phyloP scores from a whole-genome alignment of 2,329 filamentous ascomycete species.

The Pseudogymnoascus sp. region DNA sequence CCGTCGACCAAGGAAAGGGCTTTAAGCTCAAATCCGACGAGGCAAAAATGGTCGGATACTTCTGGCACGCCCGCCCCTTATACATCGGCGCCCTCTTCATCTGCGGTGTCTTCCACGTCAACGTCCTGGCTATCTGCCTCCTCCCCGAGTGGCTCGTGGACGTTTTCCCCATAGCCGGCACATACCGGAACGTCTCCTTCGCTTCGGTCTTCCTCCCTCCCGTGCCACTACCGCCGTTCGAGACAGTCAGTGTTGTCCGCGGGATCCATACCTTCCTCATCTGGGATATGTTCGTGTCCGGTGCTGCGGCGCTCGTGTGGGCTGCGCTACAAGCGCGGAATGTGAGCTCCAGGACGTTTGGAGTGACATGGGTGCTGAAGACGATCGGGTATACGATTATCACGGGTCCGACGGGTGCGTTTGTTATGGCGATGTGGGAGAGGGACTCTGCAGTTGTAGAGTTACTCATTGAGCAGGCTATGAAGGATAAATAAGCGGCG shows the following conservation, averaged over 20 bases:
- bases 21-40: background rate
- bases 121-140: background rate
- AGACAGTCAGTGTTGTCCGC: background rate
- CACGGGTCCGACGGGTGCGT: background rate
- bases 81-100: background rate
- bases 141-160: background rate
- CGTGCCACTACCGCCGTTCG: background rate
- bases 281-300: background rate
- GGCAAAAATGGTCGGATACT: background rate
- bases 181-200: background rate
- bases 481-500: background rate
- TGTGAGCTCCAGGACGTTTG: background rate
- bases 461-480: conserved; percentile 1
- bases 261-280: background rate
- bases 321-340: background rate
- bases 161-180: background rate
- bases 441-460: background rate
- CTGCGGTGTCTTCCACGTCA: background rate
- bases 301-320: background rate
- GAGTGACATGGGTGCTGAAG: background rate
- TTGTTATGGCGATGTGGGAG: conserved; percentile 9
- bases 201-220: background rate
- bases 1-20: background rate
- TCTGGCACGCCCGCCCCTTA: background rate
- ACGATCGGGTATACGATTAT: background rate